These are phyloP conservation scores for Phaeodactylum tricornutum DNA, from an alignment of 108 stramenopile species.

Conservation along the genomic window DNA sequence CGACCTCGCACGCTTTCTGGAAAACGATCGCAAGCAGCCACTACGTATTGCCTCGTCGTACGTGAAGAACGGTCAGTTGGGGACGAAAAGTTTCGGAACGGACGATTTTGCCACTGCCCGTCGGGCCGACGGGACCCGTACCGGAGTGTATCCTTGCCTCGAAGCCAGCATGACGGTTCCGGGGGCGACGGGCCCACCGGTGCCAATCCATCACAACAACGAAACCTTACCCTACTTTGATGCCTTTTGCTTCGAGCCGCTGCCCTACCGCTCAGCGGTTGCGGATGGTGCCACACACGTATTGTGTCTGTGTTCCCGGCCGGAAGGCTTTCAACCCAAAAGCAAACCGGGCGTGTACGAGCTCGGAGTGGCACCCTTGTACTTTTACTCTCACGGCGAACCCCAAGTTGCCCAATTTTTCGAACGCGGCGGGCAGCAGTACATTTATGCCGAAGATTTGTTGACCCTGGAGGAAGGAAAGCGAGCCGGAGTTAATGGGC, in stretches of 20 bases:
- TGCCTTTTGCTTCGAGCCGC: conserved; percentile 82
- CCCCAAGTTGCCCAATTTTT: conserved; percentile 57
- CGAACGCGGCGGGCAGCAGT: conserved; percentile 72
- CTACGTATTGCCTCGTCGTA: conserved; percentile 84
- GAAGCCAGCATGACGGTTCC: conserved; percentile 88
- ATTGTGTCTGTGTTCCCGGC: conserved; percentile 76
- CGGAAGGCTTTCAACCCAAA: conserved; percentile 83
- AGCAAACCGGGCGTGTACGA: conserved; percentile 75
- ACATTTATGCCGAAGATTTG: conserved; percentile 69
- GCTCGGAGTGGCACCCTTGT: conserved; percentile 53
- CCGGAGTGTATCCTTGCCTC: conserved; percentile 78
- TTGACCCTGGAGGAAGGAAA: conserved; percentile 55
- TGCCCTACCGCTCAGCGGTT: conserved; percentile 81
- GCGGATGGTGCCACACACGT: conserved; percentile 88
- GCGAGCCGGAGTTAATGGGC: too few relatives aligned
- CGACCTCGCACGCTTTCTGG: conserved; percentile 80
- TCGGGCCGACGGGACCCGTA: conserved; percentile 15
- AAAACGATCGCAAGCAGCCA: conserved; percentile 72
- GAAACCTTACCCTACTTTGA: conserved; percentile 66
- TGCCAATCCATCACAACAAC: conserved; percentile 41
- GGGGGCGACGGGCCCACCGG: conserved; percentile 87
- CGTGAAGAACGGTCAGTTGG: conserved; percentile 66
- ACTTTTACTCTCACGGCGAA: conserved; percentile 54
- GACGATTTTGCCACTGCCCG: conserved; percentile 46
- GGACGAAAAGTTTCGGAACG: conserved; percentile 66